Base-by-base conservation (phyloP, 2,329 filamentous ascomycete species). In the Monosporascus cannonballus region DNA sequence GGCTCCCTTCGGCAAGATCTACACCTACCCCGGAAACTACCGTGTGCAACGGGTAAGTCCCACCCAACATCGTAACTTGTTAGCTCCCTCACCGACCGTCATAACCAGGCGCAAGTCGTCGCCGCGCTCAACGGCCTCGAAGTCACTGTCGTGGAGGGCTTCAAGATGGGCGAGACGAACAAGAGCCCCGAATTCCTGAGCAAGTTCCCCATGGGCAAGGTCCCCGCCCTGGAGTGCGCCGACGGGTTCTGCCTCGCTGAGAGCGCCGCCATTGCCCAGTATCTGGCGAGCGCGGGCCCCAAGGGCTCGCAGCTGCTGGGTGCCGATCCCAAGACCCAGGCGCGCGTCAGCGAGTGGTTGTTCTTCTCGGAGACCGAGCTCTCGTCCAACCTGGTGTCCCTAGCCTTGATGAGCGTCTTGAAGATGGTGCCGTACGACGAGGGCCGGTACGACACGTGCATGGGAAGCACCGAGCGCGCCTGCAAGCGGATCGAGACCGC, bases 171-270 rank as follows among this genome's bases (percentile, higher is more conserved):
- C 51, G 63, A 68, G 47, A 71, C 70, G 54, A 79, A 77, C 68
- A 61, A 63, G 44, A 68, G 65, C n/a, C 66, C 72, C 3, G 73
- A 75, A 4, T 80, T 73, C 67, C 63, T 75, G 15, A 54, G 72
- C 64, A 79, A 79, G 58, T 80, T 79, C 65, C 75, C 77, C 11
- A 61, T 76, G 39, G 77, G 76, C 60, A 80, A 79, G 61, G 72
- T 79, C 8, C 77, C 77, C 9, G 71, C 70, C 42, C 72, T 80
- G 50, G 73, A 76, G 59, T 68, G 68, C 36, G 66, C 74, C 20
- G 74, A 78, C 57, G 76, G 76, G 46, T 71, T 77, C 61, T 64
- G 56, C 57, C 49, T 80, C 27, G 60, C 70, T 54, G 77, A 80
- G 56, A 69, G 70, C 37, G 68, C 69, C 37, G 77, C 77, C 49